Conservation (phyloP, 2,329 filamentous ascomycete genomes). For the Rosellinia necatrix region DNA sequence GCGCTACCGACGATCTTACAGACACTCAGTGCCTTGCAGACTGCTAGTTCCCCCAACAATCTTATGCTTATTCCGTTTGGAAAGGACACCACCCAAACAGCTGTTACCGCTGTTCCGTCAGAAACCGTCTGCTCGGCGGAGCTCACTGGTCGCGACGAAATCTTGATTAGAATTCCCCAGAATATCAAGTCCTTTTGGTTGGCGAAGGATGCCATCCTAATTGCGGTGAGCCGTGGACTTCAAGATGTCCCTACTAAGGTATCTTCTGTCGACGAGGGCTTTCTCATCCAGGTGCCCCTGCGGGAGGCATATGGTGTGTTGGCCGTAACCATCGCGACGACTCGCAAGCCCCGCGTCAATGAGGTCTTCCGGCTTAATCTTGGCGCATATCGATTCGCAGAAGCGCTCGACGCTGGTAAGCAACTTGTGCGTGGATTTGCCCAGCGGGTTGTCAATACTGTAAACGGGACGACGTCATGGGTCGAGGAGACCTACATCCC, state of each 20-base stretch:
- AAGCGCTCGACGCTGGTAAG: constrained; percentile 51
- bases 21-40: constrained; percentile 41
- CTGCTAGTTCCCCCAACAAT: constrained; percentile 41
- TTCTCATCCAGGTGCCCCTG: constrained; percentile 56
- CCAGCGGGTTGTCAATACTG: constrained; percentile 48
- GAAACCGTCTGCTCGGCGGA: constrained; percentile 52
- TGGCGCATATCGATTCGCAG: constrained; percentile 52
- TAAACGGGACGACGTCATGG: constrained; percentile 43
- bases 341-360: constrained; percentile 62
- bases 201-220: constrained; percentile 58
- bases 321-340: constrained; percentile 62
- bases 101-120: constrained; percentile 34
- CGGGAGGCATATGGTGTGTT: constrained; percentile 62
- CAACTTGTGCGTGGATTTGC: constrained; percentile 46
- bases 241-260: constrained; percentile 54
- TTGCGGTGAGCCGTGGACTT: constrained; percentile 58
- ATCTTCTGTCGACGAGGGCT: constrained; percentile 53
- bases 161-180: constrained; percentile 59
- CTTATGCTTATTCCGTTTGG: constrained; percentile 49
- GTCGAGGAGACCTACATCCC: constrained; percentile 42
- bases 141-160: constrained; percentile 52
- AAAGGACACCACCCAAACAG: constrained; percentile 42
- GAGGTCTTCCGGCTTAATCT: constrained; percentile 66
- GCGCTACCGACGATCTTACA: constrained; percentile 38
- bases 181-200: constrained; percentile 59